Conservation (phyloP, 1,284 basidiomycete species). For the Xanthoconium separans region DNA sequence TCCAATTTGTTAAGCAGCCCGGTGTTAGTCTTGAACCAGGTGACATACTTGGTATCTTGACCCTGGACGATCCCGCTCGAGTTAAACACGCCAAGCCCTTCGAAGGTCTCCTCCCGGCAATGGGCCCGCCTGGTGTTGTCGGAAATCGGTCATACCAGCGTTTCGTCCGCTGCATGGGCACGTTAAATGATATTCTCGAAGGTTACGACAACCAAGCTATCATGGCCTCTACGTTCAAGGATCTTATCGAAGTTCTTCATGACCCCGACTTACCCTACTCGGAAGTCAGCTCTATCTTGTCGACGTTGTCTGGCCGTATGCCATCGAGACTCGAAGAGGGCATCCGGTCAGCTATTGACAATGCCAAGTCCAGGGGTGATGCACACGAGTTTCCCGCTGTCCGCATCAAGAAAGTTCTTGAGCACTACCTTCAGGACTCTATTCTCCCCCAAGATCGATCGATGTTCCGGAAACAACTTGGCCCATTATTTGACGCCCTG, state of each 20-base stretch:
- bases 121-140: conserved; percentile 84
- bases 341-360: conserved; percentile 79
- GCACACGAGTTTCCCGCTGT: conserved; percentile 83
- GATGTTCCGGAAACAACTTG: conserved; percentile 74
- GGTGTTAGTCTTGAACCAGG: conserved; percentile 97
- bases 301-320: conserved; percentile 91
- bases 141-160: conserved; percentile 93
- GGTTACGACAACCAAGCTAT: conserved; percentile 93
- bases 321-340: conserved; percentile 89
- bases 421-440: conserved; percentile 83
- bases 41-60: conserved; percentile 96
- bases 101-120: conserved; percentile 85
- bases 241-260: conserved; percentile 76
- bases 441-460: conserved; percentile 77
- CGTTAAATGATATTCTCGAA: conserved; percentile 90
- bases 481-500: conserved; percentile 73
- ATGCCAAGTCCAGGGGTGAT: conserved; percentile 67
- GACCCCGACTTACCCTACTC: conserved; percentile 90
- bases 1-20: conserved; percentile 98
- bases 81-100: conserved; percentile 99
- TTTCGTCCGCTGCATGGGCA: conserved; percentile 72
- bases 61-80: conserved; percentile 93
- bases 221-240: conserved; percentile 82
- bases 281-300: conserved; percentile 82
- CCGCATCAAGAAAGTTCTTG: conserved; percentile 81